Conservation (phyloP, 2,329 filamentous ascomycete species). For the Apiospora sp. region DNA sequence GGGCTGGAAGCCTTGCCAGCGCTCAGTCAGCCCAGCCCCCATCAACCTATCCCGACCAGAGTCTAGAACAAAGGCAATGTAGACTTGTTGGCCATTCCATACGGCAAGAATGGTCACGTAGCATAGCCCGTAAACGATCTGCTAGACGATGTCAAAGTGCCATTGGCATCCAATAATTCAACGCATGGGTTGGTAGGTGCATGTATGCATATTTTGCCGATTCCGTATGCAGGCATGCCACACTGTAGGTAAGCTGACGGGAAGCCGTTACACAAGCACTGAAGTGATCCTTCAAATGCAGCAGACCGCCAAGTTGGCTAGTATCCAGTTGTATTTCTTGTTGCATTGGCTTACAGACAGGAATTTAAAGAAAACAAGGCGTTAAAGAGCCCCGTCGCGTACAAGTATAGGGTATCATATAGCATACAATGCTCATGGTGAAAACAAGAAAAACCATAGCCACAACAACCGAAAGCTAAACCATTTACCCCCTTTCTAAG, state of each 20-base stretch:
- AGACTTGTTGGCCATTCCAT: no score
- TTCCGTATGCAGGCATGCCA: background rate
- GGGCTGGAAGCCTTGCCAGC: background rate
- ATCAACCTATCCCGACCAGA: background rate
- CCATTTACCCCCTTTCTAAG: background rate
- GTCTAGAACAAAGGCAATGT: background rate
- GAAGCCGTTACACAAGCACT: background rate
- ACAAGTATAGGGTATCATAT: conserved; percentile 10
- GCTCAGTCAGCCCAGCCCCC: background rate
- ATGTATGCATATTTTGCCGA: background rate
- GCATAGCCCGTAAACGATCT: background rate
- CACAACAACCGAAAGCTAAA: background rate
- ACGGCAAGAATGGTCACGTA: background rate
- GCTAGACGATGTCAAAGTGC: background rate
- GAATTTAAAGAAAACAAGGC: background rate
- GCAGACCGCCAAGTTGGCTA: background rate
- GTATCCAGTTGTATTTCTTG: background rate
- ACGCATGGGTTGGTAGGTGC: background rate
- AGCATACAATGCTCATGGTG: conserved; percentile 5
- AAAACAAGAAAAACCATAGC: background rate
- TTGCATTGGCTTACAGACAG: background rate
- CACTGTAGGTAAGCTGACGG: conserved; percentile 16
- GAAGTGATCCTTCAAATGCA: background rate
- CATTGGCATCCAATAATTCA: background rate
- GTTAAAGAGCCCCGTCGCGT: background rate